Base-by-base conservation (phyloP, 2,329 filamentous ascomycete genomes). In the Colletotrichum euphorbiae region DNA sequence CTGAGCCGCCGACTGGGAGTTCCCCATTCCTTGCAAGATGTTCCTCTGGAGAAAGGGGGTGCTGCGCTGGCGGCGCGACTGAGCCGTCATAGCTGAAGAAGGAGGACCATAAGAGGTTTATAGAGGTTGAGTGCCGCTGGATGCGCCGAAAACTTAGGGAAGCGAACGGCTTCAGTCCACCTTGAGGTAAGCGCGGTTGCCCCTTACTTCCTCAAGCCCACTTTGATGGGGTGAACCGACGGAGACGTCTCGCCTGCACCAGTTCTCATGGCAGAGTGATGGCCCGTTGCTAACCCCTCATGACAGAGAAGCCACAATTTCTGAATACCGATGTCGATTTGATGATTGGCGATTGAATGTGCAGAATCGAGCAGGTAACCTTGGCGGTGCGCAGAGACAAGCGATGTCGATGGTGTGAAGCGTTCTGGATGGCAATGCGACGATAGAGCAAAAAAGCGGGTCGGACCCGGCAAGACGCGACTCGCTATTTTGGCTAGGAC, bases 11-110 rank as follows among this genome's bases (percentile, higher is more conserved):
- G 80, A 81, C 13, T 79, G 71, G 66, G 80, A 81, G 73, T 78
- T 81, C 58, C 82, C 82, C 82, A 85, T 84, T 67, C 75, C 74
- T 73, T 83, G 80, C 72, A 77, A 78, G 69, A 81, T 78, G 74
- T 84, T 86, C 75, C 85, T 82, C 72, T 86, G 83, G 68, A 87
- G 82, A 76, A 85, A 88, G 69, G 86, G 85, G 64, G 83, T 78
- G 72, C 79, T 81, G 78, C 83, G 82, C 77, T 81, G 80, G 74
- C 79, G 82, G 70, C 80, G 79, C 74, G 77, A 80, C 74, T 80
- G 78, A 73, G 79, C 77, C 74, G 83, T 82, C 85, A 87, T 87
- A 77, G 77, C 78, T 76, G 75, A 71, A 78, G 75, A 77, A 74
- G 75, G 72, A 71, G 75, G 74, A 75, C 61, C 61, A 65, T 66